These are phyloP conservation scores for Dendrobium chrysotoxum DNA, from an alignment of 106 monocot species.

Conservation along the genomic window DNA sequence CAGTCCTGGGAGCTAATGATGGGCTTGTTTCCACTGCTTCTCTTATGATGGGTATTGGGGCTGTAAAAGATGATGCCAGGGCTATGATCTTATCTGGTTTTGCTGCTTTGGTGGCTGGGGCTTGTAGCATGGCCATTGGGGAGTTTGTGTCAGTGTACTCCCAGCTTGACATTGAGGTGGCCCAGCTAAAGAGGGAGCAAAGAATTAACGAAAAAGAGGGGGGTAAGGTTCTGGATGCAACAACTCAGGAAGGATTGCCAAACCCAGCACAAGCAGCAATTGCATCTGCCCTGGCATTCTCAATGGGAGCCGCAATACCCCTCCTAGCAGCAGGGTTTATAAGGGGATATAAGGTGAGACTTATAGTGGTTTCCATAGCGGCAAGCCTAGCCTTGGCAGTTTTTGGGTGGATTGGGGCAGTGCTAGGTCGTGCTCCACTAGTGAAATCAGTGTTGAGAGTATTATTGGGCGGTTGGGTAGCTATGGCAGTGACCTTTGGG, in stretches of 20 bases:
- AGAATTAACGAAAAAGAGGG: not conserved
- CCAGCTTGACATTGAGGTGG: slow-evolving; percentile 46
- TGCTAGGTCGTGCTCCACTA: slow-evolving; percentile 29
- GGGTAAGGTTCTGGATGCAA: not conserved
- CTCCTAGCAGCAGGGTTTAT: slow-evolving; percentile 46
- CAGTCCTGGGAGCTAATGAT: slow-evolving; percentile 50
- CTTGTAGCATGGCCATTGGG: slow-evolving; percentile 60
- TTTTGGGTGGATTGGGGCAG: slow-evolving; percentile 37
- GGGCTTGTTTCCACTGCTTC: slow-evolving; percentile 49
- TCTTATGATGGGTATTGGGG: slow-evolving; percentile 49
- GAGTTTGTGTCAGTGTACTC: slow-evolving; percentile 64
- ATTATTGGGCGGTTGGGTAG: slow-evolving; percentile 43
- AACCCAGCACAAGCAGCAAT: slow-evolving; percentile 39
- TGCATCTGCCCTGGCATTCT: slow-evolving; percentile 43
- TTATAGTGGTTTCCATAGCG: slow-evolving; percentile 23
- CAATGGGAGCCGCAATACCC: slow-evolving; percentile 41
- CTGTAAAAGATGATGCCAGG: slow-evolving; percentile 24
- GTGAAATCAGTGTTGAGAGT: slow-evolving; percentile 28
- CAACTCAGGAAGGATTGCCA: slow-evolving; percentile 18
- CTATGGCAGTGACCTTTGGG: slow-evolving; percentile 45
- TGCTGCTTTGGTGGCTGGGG: slow-evolving; percentile 43
- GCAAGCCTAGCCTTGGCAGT: slow-evolving; percentile 24
- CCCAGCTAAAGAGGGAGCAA: slow-evolving; percentile 25
- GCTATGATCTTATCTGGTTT: slow-evolving; percentile 50
- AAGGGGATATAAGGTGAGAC: slow-evolving; percentile 31